Base-by-base conservation (phyloP, 192 early-diverging fungal genomes). In the Umbelopsis vinacea region DNA sequence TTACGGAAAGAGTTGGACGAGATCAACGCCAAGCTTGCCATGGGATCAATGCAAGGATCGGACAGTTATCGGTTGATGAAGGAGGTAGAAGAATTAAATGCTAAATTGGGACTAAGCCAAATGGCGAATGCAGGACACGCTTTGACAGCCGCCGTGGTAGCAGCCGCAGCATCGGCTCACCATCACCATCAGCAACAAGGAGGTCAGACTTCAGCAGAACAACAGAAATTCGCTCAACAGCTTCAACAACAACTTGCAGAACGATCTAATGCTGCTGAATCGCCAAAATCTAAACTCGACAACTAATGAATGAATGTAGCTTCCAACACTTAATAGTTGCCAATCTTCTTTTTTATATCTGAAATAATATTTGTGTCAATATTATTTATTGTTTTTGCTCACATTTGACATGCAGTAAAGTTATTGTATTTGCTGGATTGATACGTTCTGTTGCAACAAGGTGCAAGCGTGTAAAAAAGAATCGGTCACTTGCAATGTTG, bases 1-100 rank as follows among this genome's bases (percentile, higher is more conserved):
- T 71, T 92, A 66, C 83, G 82, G 57, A 91, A 90, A 75, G 88
- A 91, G 75, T 73, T 91, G 24, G 89, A 92, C 71, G 91, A 92
- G 70, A 71, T 90, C 45, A 87, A 86, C 43, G 85, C 86, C 15
- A 93, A 90, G 69, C 71, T 92, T 66, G 84, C 86, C 10, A 74
- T 92, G 52, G 81, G 88, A 35, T 80, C 75, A 19, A 87, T 88
- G 87, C 83, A 84, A 29, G 71, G 69, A 15, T 73, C 83, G 14
- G 90, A 93, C 46, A 88, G 88, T 69, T 79, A 79, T 29, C 79
- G 73, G 19, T 52, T 91, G 71, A 85, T 86, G 72, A 90, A 89
- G 76, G 89, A 91, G 74, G 80, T 90, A 21, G 88, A 90, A 72
- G 90, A 91, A 67, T 74, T 90, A 54, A 87, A 87, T 52, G 88